These are phyloP conservation scores for Fraxinus dipetala DNA, from an alignment of 305 asterid genomes.

Conservation along the genomic window DNA sequence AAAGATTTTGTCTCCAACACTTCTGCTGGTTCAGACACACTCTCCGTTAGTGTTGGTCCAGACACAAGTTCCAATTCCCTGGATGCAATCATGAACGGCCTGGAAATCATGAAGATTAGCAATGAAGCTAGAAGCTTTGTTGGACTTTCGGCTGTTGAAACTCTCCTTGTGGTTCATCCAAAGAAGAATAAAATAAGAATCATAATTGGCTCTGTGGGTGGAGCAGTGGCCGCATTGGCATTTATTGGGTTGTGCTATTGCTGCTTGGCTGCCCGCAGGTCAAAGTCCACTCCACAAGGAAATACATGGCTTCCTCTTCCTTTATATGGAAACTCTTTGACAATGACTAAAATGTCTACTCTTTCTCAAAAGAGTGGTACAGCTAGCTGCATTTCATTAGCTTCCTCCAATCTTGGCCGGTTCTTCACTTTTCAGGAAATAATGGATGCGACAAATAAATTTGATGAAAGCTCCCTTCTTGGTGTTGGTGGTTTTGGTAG, in stretches of 20 bases:
- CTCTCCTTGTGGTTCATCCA: constrained; percentile 46
- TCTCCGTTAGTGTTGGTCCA: constrained; percentile 88
- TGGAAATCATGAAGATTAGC: constrained; percentile 71
- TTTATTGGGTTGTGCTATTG: constrained; percentile 59
- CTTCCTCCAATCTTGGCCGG: constrained; percentile 74
- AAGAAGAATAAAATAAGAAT: constrained; percentile 44
- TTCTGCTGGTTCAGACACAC: constrained; percentile 44
- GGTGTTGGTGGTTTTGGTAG: constrained; percentile 99
- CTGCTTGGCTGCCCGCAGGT: constrained; percentile 54
- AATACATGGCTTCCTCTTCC: constrained; percentile 91
- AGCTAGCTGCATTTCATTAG: constrained; percentile 83
- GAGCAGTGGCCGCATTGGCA: constrained; percentile 48
- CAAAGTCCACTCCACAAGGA: constrained; percentile 61
- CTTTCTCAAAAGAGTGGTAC: constrained; percentile 86
- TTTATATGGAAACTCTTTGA: constrained; percentile 79
- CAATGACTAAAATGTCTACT: constrained; percentile 81
- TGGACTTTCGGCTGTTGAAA: constrained; percentile 65
- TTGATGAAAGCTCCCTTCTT: constrained; percentile 79
- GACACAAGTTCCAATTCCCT: constrained; percentile 44
- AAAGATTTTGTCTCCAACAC: constrained; percentile 58
- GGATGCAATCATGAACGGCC: constrained; percentile 85
- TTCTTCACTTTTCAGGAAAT: constrained; percentile 89
- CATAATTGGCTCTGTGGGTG: constrained; percentile 55
- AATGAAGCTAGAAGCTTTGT: constrained; percentile 65
- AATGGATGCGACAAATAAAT: constrained; percentile 82